Percentiles rank a stretch among this genome's conserved stretches.
Conservation (phyloP, 2,329 filamentous ascomycete species). For the Cercospora sp. region DNA sequence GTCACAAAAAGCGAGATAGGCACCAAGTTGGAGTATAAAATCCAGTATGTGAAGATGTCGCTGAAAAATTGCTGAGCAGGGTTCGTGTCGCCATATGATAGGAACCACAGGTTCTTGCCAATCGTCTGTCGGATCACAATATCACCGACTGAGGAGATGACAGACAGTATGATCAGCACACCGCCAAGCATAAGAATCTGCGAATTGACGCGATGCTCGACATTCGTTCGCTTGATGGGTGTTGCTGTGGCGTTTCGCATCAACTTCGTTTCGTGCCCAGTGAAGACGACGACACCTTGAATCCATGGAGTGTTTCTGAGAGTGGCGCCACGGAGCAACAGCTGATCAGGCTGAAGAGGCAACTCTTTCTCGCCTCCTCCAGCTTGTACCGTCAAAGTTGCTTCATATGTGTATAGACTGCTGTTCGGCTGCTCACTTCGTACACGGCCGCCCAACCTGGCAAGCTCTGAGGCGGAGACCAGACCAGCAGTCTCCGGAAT, state of each 20-base stretch:
- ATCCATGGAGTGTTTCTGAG: slow-evolving; percentile 96
- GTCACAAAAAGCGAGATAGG: slow-evolving; percentile 98
- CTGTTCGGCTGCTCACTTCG: slow-evolving; percentile 97
- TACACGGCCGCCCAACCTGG: slow-evolving; percentile 79
- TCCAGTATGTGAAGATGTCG: slow-evolving; percentile 98
- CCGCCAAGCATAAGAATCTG: slow-evolving; percentile 87
- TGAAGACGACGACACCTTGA: slow-evolving; percentile 94
- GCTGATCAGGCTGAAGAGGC: slow-evolving; percentile 84
- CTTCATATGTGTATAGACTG: slow-evolving; percentile 97
- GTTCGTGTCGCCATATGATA: slow-evolving; percentile 65
- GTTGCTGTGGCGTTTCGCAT: slow-evolving; percentile 98
- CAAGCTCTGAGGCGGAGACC: slow-evolving; percentile 83
- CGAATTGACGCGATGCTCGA: slow-evolving; percentile 89
- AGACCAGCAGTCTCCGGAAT: slow-evolving; percentile 87
- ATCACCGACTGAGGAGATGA: slow-evolving; percentile 89
- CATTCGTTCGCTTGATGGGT: slow-evolving; percentile 95
- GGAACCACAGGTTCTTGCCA: slow-evolving; percentile 66
- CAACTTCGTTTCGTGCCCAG: slow-evolving; percentile 95
- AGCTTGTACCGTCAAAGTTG: slow-evolving; percentile 84
- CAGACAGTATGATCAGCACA: slow-evolving; percentile 79
- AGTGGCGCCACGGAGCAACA: slow-evolving; percentile 88
- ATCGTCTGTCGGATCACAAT: slow-evolving; percentile 71
- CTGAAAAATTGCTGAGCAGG: slow-evolving; percentile 80
- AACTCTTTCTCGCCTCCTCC: slow-evolving; percentile 93
- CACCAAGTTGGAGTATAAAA: slow-evolving; percentile 92